These are phyloP conservation scores for Populus deltoides DNA, from an alignment of 345 rosid genomes.

Conservation along the genomic window DNA sequence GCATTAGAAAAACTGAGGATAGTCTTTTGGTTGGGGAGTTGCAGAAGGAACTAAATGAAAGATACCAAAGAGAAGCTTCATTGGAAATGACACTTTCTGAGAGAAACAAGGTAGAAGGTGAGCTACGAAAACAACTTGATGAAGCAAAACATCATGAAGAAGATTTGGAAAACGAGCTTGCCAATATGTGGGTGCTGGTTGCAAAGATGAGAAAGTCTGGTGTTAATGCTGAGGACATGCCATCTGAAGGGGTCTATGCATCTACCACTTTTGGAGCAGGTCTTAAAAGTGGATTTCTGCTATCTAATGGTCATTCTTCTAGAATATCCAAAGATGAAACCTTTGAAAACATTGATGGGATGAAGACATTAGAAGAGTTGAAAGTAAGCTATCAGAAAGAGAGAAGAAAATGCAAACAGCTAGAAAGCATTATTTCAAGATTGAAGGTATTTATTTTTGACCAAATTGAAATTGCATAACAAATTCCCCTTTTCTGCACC, in stretches of 20 bases:
- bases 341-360: conserved; percentile 24
- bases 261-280: conserved; percentile 19
- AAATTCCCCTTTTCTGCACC: neutral
- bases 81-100: conserved; percentile 40
- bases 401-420: conserved; percentile 47
- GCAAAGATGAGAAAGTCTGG: conserved; percentile 46
- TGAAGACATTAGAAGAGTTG: conserved; percentile 29
- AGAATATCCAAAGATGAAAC: conserved; percentile 27
- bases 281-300: conserved; percentile 27
- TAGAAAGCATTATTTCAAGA: conserved; percentile 43
- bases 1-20: conserved; percentile 29
- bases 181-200: conserved; percentile 59
- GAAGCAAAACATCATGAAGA: conserved; percentile 53
- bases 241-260: conserved; percentile 13
- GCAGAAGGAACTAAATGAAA: conserved; percentile 44
- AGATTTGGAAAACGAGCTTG: conserved; percentile 58
- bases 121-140: conserved; percentile 41
- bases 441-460: conserved; percentile 40
- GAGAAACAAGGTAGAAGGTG: conserved; percentile 39
- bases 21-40: conserved; percentile 37
- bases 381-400: conserved; percentile 37
- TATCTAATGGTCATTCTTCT: conserved; percentile 21
- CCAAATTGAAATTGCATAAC: neutral
- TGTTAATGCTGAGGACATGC: conserved; percentile 21
- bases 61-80: conserved; percentile 43